These are phyloP conservation scores for Fusarium haematococcum DNA, from an alignment of 2,329 filamentous ascomycete species.

Conservation along the genomic window DNA sequence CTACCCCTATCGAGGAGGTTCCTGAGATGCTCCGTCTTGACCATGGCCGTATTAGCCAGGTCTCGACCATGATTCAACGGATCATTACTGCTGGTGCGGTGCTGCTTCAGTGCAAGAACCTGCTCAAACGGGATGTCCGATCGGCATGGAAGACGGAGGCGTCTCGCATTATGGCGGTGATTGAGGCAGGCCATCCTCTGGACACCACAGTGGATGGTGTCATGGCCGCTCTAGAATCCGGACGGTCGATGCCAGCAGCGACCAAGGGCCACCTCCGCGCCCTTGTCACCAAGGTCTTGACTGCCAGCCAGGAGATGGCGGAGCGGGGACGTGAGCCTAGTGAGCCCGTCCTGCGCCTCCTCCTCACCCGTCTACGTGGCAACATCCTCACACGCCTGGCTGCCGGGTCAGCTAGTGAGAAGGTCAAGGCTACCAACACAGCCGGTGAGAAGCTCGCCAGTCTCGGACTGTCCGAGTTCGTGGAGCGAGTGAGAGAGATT, in stretches of 20 bases:
- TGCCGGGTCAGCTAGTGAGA: slow-evolving; percentile 75
- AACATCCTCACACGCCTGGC: slow-evolving; percentile 75
- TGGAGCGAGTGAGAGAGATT: slow-evolving; percentile 75
- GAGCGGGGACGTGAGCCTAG: slow-evolving; percentile 56
- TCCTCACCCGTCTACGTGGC: slow-evolving; percentile 74
- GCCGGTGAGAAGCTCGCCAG: slow-evolving; percentile 77
- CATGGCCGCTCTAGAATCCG: slow-evolving; percentile 72
- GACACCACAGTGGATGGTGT: slow-evolving; percentile 69
- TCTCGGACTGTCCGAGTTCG: slow-evolving; percentile 79
- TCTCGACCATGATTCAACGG: slow-evolving; percentile 57
- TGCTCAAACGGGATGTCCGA: slow-evolving; percentile 84
- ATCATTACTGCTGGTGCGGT: slow-evolving; percentile 81
- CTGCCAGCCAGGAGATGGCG: slow-evolving; percentile 61
- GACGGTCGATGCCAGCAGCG: slow-evolving; percentile 72
- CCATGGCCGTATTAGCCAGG: slow-evolving; percentile 65
- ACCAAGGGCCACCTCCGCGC: slow-evolving; percentile 70
- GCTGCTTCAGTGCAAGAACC: slow-evolving; percentile 83
- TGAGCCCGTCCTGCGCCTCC: slow-evolving; percentile 72
- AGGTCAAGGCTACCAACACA: slow-evolving; percentile 75
- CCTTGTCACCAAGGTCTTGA: slow-evolving; percentile 67
- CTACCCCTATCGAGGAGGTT: slow-evolving; percentile 64
- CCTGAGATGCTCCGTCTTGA: slow-evolving; percentile 83
- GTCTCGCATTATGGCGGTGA: slow-evolving; percentile 74
- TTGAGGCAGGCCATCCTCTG: slow-evolving; percentile 67
- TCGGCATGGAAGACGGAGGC: slow-evolving; percentile 82